Evolutionary conservation across 2,329 filamentous ascomycete genomes (phyloP), one percentile per base, ranked within the genome.

Genomic region (Tricladium varicosporioides): DNA sequence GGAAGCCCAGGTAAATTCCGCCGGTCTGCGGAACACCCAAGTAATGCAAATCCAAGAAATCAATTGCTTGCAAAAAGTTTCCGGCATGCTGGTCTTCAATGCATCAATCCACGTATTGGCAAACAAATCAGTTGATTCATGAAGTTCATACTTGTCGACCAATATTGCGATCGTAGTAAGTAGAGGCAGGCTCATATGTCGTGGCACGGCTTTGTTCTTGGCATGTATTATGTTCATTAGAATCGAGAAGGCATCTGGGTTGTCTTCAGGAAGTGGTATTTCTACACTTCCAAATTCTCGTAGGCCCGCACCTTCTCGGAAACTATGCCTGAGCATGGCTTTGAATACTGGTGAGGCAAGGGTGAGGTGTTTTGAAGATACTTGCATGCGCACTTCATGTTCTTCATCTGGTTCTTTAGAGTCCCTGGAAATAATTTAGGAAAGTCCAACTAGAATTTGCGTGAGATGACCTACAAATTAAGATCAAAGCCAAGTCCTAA

Each of bases 171-270:
- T 43, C 10, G 60, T 59, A 5, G 71, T 62, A 5, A 74, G 60
- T 16, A 66, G 58, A 1, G 40, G 7, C 14, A 71, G 67, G 8
- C 52, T 56, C 9, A 74, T 22, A 14, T 43, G 48, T 19, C 54
- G 22, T 2, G 66, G 67, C 5, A 73, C 56, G 9, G 19, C 19
- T 1, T 55, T 27, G 50, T 66, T 70, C 14, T 65, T 57, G 13
- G 56, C 31, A 49, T 73, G 72, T 2, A 69, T 67, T 5, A 75
- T 67, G 18, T 63, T 63, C 53, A 74, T 66, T 7, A 74, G 19
- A 1, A 72, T 59, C 0, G 55, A 48, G 57, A 75, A 68, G 1
- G 69, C 67, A 1, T 65, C 60, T 0, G 67, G 55, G 49, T 73
- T 60, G 49, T 74, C 71, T 5, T 71, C 66, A 0, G 66, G 66